Base-by-base conservation (phyloP, 257 asterid species). In the Nicotiana knightiana region DNA sequence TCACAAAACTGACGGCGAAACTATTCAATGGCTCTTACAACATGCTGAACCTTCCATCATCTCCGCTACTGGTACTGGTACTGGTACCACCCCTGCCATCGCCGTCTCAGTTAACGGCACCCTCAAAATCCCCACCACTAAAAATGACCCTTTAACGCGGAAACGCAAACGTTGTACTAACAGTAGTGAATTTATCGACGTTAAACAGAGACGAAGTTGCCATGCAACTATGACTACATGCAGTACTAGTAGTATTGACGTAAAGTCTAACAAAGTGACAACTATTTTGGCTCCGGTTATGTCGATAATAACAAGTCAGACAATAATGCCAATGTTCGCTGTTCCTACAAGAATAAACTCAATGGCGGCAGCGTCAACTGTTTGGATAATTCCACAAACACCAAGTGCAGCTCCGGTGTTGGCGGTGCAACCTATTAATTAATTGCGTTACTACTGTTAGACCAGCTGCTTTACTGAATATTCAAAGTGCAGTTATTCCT, bases 1-100 rank as follows among this genome's bases (percentile, higher is more conserved):
- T 83, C 96, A 91, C 89, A 91, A 91, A 85, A 89, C 94, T 80
- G 97, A 91, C 81, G 96, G 97, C 54, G 94, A 93, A 81, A 93
- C 97, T 85, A 90, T 93, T 57, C 92, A 92, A 5, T 93, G 96
- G 97, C 89, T 93, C 39, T 62, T 93, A 54, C 90, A 93, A 53
- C 92, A 83, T 28, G 93, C 97, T 17, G 93, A 91, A 83, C 96
- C 96, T 1, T 85, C 96, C 48, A 91, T 88, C 87, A 85, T 89
- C 67, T 89, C 92, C 79, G 97, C 95, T 55, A 91, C 95, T 15
- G 93, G 97, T 0, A 91, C n/a, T n/a, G n/a, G n/a, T n/a, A n/a
- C n/a, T n/a, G n/a, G n/a, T 3, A 92, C 95, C 5, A 84, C 90
- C 81, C 97, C 97, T 67, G 91, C 97, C 48, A 91, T 92, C 37